Conservation (phyloP, 2,329 filamentous ascomycete species). For the Exophiala bonariae region DNA sequence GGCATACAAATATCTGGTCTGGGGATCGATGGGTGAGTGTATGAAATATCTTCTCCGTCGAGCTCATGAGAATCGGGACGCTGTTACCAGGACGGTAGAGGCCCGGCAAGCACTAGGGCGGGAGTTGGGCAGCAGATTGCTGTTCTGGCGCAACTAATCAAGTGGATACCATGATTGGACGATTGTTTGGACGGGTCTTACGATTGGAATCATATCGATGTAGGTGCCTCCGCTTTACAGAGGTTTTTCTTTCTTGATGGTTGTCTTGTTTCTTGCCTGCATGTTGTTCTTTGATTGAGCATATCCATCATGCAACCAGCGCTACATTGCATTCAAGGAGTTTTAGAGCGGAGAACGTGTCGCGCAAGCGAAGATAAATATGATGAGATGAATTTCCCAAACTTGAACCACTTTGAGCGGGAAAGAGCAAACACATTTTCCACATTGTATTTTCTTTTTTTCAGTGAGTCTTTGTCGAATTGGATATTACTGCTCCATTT, state of each 20-base stretch:
- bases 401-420: no score
- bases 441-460: no score
- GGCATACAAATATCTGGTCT: slow-evolving; percentile 58
- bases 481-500: no score
- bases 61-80: slow-evolving; percentile 64
- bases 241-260: no score
- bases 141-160: slow-evolving; percentile 13
- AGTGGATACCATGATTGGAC: slow-evolving; percentile 13
- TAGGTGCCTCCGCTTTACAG: no score
- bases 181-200: not conserved
- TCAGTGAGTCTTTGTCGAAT: no score
- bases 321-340: not conserved
- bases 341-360: not conserved
- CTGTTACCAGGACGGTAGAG: slow-evolving; percentile 55
- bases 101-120: slow-evolving; percentile 52
- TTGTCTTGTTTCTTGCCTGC: not conserved
- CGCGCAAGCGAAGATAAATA: slow-evolving; percentile 4
- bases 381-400: slow-evolving; percentile 1
- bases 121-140: slow-evolving; percentile 47
- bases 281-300: not conserved
- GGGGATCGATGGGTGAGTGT: slow-evolving; percentile 67
- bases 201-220: no score
- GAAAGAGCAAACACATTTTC: no score
- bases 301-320: not conserved
- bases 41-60: slow-evolving; percentile 68